Conservation (phyloP, 768 basidiomycete species). For the Pleurotus giganteus region DNA sequence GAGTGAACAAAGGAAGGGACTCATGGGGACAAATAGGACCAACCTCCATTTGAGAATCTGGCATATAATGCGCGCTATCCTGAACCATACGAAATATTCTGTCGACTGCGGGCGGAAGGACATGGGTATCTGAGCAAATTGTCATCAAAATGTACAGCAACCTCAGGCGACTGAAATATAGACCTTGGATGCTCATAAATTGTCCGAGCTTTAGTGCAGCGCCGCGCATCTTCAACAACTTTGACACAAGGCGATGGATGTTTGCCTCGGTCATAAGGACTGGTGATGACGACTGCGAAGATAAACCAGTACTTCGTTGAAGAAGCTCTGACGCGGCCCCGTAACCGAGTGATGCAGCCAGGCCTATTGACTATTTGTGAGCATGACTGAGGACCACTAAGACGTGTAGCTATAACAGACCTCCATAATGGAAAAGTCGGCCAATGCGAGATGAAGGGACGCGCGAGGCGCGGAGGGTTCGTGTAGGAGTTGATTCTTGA, state of each 20-base stretch:
- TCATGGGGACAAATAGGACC: slow-evolving; percentile 8
- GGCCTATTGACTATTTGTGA: slow-evolving; percentile 48
- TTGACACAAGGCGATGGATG: slow-evolving; percentile 83
- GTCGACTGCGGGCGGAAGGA: slow-evolving; percentile 85
- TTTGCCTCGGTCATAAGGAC: slow-evolving; percentile 92
- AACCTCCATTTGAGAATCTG: slow-evolving; percentile 97
- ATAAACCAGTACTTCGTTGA: slow-evolving; percentile 55
- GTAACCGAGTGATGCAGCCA: slow-evolving; percentile 85
- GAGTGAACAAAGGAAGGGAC: slow-evolving; percentile 1
- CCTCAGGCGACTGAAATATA: not conserved
- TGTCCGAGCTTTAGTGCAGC: slow-evolving; percentile 97
- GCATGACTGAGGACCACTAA: not conserved
- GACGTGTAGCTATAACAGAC: slow-evolving; percentile 33
- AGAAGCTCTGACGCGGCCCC: slow-evolving; percentile 89
- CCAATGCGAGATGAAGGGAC: slow-evolving; percentile 91
- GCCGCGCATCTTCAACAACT: slow-evolving; percentile 93
- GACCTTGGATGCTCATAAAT: slow-evolving; percentile 94
- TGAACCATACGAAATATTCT: slow-evolving; percentile 88
- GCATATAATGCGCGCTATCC: slow-evolving; percentile 98
- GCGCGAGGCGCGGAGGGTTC: slow-evolving; percentile 73
- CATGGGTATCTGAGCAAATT: slow-evolving; percentile 68
- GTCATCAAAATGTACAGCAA: not conserved
- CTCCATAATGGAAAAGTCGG: slow-evolving; percentile 91
- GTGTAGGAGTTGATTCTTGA: slow-evolving; percentile 21
- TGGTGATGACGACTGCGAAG: slow-evolving; percentile 34